Evolutionary conservation across 2,329 filamentous ascomycete species (phyloP).

Genomic region (Aspergillus pseudoterreus): DNA sequence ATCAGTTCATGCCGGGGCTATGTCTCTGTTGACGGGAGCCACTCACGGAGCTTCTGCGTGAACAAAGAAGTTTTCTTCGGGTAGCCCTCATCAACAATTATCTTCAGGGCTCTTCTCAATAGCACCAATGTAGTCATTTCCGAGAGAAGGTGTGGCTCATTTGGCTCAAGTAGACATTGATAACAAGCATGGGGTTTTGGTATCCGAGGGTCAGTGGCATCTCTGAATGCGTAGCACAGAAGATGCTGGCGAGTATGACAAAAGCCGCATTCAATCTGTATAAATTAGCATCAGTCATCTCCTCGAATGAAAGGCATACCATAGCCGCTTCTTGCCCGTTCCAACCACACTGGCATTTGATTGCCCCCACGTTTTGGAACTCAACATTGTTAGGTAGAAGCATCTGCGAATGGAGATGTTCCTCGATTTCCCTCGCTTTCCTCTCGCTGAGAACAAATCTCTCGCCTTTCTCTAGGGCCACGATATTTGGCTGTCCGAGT

Average conservation of each 20-base stretch:
- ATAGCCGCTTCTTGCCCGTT: slow-evolving; percentile 38
- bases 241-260: slow-evolving; percentile 46
- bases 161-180: slow-evolving; percentile 37
- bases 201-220: slow-evolving; percentile 34
- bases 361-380: neutral
- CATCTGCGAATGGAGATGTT: slow-evolving; percentile 4
- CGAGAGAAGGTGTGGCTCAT: slow-evolving; percentile 22
- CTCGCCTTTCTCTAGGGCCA: slow-evolving; percentile 3
- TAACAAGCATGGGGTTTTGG: slow-evolving; percentile 46
- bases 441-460: slow-evolving; percentile 15
- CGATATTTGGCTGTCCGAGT: slow-evolving; percentile 1
- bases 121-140: slow-evolving; percentile 27
- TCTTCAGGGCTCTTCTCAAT: slow-evolving; percentile 23
- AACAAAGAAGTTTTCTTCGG: slow-evolving; percentile 22
- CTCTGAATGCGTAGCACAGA: slow-evolving; percentile 45
- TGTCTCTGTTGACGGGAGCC: neutral
- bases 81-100: slow-evolving; percentile 29
- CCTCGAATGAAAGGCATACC: slow-evolving; percentile 28
- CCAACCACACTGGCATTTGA: slow-evolving; percentile 43
- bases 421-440: slow-evolving; percentile 16
- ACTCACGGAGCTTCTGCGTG: slow-evolving; percentile 30
- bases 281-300: neutral
- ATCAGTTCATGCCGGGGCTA: slow-evolving; percentile 10
- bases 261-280: slow-evolving; percentile 42
- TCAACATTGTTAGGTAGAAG: neutral